These are phyloP conservation scores for Amanita phalloides DNA, from an alignment of 768 basidiomycete species.

Conservation along the genomic window DNA sequence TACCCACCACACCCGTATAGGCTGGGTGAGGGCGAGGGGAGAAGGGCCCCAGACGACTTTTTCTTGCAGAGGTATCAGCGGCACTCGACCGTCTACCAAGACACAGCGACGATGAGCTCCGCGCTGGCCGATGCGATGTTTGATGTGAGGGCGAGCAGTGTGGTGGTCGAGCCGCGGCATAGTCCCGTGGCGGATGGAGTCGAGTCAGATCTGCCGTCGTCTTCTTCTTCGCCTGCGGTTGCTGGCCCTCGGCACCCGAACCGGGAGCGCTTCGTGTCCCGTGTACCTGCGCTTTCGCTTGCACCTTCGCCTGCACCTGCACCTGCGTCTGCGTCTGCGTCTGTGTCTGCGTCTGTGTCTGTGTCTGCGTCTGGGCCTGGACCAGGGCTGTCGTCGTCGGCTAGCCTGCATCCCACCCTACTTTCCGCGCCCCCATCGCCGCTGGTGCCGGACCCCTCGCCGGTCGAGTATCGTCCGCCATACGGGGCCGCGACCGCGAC, in stretches of 20 bases:
- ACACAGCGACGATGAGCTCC: constrained; percentile 53
- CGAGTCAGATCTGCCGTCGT: not conserved
- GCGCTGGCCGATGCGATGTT: constrained; percentile 39
- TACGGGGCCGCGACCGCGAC: not conserved
- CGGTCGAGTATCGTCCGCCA: not conserved
- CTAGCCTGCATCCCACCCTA: too few relatives aligned
- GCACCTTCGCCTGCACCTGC: too few relatives aligned
- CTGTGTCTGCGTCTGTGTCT: not conserved
- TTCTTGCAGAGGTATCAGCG: constrained; percentile 8
- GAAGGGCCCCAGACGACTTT: not conserved
- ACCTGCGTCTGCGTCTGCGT: too few relatives aligned
- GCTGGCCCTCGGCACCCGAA: not conserved
- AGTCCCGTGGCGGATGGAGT: constrained; percentile 32
- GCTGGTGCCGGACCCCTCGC: not conserved
- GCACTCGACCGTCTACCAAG: constrained; percentile 26
- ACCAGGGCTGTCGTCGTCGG: too few relatives aligned
- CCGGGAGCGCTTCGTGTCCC: not conserved
- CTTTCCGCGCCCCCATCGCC: not conserved
- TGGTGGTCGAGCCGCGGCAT: constrained; percentile 5
- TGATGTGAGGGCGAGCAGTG: not conserved
- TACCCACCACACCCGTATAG: not conserved
- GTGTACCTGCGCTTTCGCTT: too few relatives aligned
- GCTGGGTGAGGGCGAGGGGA: not conserved
- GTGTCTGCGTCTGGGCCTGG: too few relatives aligned
- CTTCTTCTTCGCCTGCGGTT: too few relatives aligned